These are phyloP conservation scores for Daldinia sp. DNA, from an alignment of 2,329 filamentous ascomycete species.

Conservation along the genomic window DNA sequence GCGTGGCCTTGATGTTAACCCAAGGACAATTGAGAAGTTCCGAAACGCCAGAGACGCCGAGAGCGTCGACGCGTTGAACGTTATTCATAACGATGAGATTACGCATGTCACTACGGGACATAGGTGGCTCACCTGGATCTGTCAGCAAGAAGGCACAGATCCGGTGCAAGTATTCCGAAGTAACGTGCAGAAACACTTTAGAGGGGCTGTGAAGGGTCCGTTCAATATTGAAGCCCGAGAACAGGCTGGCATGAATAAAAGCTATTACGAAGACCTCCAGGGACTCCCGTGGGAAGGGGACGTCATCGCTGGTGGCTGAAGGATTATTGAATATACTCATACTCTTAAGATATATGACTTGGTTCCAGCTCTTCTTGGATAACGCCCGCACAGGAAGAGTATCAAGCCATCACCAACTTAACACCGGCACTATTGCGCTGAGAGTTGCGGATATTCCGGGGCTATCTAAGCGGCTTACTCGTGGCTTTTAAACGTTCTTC, in stretches of 20 bases:
- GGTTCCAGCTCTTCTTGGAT: not conserved
- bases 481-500: not conserved
- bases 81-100: constrained; percentile 63
- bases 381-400: not conserved
- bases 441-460: not conserved
- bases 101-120: constrained; percentile 63
- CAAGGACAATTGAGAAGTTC: constrained; percentile 61
- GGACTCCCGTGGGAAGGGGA: constrained; percentile 48
- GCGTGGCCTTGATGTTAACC: constrained; percentile 60
- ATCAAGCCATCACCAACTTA: not conserved
- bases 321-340: not conserved
- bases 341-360: not conserved
- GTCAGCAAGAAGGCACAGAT: constrained; percentile 58
- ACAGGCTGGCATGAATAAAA: constrained; percentile 58
- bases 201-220: constrained; percentile 57
- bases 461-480: not conserved
- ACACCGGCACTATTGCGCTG: not conserved
- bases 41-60: constrained; percentile 56
- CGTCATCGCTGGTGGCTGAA: constrained; percentile 50
- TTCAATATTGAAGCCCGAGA: constrained; percentile 59
- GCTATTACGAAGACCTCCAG: constrained; percentile 56
- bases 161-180: constrained; percentile 59
- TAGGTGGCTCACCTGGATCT: constrained; percentile 62
- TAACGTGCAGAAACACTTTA: constrained; percentile 58
- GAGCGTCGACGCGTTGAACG: constrained; percentile 56